Evolutionary conservation across 495 filamentous ascomycete species (phyloP), one percentile per base, ranked within the genome.

Genomic region (Daldinia loculata): DNA sequence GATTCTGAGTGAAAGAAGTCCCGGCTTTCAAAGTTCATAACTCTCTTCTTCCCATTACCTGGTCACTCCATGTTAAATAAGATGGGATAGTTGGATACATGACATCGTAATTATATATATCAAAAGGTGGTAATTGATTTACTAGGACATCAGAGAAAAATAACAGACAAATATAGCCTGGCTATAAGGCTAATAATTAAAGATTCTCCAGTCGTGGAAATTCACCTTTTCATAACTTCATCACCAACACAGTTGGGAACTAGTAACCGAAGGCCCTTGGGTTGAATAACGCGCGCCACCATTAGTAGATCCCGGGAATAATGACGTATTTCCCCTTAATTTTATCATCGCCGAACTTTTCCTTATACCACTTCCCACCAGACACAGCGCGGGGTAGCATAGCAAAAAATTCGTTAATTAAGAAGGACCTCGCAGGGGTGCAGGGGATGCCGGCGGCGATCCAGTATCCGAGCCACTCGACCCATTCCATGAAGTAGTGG

Each of bases 401-500:
- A 36, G 93, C 91, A 5, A 89, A 80, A 48, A 99, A 82, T 76
- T 97, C 93, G 76, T 98, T 98, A 15, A 96, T 56, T 62, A 97
- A 71, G 78, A 98, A 99, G 26, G 84, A 82, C 63, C 93, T 80
- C 29, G 92, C 94, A 2, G 95, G 95, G 59, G 87, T 72, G 80
- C 87, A 89, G 22, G 85, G 84, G 61, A 87, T 75, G 64, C 84
- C 85, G 74, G 79, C 89, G 74, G 90, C 80, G 77, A 97, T 86
- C 78, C 88, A 93, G 75, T 93, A 99, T 0, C 95, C 95, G 19
- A 85, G 75, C 95, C 96, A 98, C 82, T 99, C 96, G 56, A 97
- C 79, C 95, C 95, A 99, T 84, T 99, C 95, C 67, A 88, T 91
- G 55, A 95, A 86, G 76, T 97, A 98, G 76, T 99, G 96, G 66